A percentile compares a stretch with the other conserved stretches of the same genome.
Conservation (phyloP, 768 basidiomycete species). For the Boletus huronensis region DNA sequence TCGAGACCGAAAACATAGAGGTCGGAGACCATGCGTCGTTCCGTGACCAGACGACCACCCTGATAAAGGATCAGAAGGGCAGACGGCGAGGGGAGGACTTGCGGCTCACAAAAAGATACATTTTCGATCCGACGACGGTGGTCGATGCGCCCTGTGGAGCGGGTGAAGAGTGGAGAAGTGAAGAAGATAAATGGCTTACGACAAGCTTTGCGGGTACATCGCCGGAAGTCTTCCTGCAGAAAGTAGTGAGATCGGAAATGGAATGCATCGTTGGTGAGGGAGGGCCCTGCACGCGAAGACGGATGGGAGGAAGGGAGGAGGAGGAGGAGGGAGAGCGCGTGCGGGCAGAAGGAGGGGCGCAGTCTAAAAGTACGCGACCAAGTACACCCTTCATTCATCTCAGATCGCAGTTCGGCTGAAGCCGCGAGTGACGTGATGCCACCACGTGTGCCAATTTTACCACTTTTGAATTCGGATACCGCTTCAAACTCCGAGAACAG, state of each 20-base stretch:
- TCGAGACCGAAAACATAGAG: conserved; percentile 87
- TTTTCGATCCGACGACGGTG: conserved; percentile 82
- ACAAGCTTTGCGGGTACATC: conserved; percentile 88
- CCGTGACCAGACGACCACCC: conserved; percentile 86
- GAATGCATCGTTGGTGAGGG: conserved; percentile 52
- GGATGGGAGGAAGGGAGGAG: neutral
- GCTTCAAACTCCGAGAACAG: conserved; percentile 14
- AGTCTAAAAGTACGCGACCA: conserved; percentile 21
- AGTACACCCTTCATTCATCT: conserved; percentile 22
- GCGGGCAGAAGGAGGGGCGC: conserved; percentile 12
- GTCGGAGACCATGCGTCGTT: conserved; percentile 85
- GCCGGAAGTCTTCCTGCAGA: conserved; percentile 76
- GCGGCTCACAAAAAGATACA: conserved; percentile 81
- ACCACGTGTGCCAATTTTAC: conserved; percentile 16
- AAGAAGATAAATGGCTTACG: conserved; percentile 43
- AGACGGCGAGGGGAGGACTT: neutral
- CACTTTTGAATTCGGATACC: conserved; percentile 10
- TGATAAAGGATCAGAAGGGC: conserved; percentile 24
- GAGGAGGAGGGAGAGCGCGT: conserved; percentile 4
- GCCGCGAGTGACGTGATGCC: conserved; percentile 20
- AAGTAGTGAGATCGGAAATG: conserved; percentile 87
- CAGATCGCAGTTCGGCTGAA: conserved; percentile 26
- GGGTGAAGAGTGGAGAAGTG: neutral
- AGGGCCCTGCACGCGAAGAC: neutral
- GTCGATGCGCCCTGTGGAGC: conserved; percentile 76